These are phyloP conservation scores for Alternaria angustiovoidea DNA, from an alignment of 2,329 filamentous ascomycete genomes.

Conservation along the genomic window DNA sequence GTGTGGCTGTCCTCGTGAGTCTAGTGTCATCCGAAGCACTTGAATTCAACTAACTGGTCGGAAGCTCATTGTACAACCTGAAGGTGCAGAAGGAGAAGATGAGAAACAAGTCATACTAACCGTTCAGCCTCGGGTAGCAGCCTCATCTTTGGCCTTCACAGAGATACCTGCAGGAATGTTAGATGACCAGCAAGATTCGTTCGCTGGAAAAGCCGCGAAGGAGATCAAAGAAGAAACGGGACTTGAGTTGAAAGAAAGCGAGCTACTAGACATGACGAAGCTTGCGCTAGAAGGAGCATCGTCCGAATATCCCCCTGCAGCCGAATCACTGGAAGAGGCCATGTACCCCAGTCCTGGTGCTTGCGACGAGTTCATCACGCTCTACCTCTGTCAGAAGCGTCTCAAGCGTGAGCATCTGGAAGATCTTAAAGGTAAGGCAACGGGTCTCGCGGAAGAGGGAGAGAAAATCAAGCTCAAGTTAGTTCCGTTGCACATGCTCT, in stretches of 20 bases:
- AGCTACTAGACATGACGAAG: conserved; percentile 64
- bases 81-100: conserved; percentile 52
- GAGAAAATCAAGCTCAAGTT: conserved; percentile 68
- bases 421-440: conserved; percentile 61
- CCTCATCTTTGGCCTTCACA: conserved; percentile 61
- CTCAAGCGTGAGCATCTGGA: conserved; percentile 59
- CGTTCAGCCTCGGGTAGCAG: conserved; percentile 65
- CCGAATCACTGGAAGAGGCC: not conserved
- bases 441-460: conserved; percentile 62
- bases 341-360: conserved; percentile 51
- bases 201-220: conserved; percentile 63
- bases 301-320: not conserved
- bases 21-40: not conserved
- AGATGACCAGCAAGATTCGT: conserved; percentile 61
- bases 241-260: conserved; percentile 57
- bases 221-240: conserved; percentile 67
- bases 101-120: conserved; percentile 60
- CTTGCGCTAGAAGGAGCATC: conserved; percentile 51
- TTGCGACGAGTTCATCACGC: conserved; percentile 66
- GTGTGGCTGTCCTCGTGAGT: conserved; percentile 64
- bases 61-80: conserved; percentile 64
- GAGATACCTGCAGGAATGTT: conserved; percentile 70
- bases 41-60: not conserved
- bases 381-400: conserved; percentile 64
- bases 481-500: conserved; percentile 60